phyloP scores from a whole-genome alignment of 1,284 basidiomycete genomes.

The Agroathelia rolfsii region DNA sequence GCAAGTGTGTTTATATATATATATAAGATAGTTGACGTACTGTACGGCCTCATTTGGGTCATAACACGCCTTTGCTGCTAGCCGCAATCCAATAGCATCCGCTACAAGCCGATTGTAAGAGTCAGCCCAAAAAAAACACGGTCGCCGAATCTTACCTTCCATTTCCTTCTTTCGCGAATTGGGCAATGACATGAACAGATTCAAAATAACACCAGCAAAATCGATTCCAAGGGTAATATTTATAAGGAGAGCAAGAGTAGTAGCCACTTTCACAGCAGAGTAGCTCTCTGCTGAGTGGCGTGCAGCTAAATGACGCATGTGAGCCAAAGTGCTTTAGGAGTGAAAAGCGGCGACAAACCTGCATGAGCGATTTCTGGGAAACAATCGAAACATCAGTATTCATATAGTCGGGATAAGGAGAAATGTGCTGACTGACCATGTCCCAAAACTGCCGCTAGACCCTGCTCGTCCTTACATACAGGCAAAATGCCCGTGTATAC shows the following conservation, averaged over 20 bases:
- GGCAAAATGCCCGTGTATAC: slow-evolving; percentile 89
- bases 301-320: slow-evolving; percentile 38
- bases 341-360: too few species aligned
- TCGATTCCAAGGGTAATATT: slow-evolving; percentile 48
- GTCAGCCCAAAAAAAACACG: neutral
- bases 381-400: slow-evolving; percentile 4
- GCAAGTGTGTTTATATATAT: slow-evolving; percentile 1
- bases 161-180: slow-evolving; percentile 77
- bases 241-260: slow-evolving; percentile 39
- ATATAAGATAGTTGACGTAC: slow-evolving; percentile 29
- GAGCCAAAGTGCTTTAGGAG: slow-evolving; percentile 5
- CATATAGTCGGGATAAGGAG: slow-evolving; percentile 8
- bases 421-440: slow-evolving; percentile 60
- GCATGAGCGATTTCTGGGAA: too few species aligned
- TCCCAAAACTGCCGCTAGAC: slow-evolving; percentile 78
- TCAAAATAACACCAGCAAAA: slow-evolving; percentile 35
- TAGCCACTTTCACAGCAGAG: slow-evolving; percentile 48
- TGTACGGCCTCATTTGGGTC: slow-evolving; percentile 66
- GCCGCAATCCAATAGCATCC: slow-evolving; percentile 65
- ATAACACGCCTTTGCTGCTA: slow-evolving; percentile 75
- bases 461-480: slow-evolving; percentile 69
- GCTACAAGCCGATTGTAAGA: slow-evolving; percentile 30
- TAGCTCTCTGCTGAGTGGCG: slow-evolving; percentile 69
- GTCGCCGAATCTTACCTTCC: slow-evolving; percentile 49
- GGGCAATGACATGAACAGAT: slow-evolving; percentile 48